Evolutionary conservation across 495 filamentous ascomycete genomes (phyloP).

Genomic region (Xylaria nigripes): DNA sequence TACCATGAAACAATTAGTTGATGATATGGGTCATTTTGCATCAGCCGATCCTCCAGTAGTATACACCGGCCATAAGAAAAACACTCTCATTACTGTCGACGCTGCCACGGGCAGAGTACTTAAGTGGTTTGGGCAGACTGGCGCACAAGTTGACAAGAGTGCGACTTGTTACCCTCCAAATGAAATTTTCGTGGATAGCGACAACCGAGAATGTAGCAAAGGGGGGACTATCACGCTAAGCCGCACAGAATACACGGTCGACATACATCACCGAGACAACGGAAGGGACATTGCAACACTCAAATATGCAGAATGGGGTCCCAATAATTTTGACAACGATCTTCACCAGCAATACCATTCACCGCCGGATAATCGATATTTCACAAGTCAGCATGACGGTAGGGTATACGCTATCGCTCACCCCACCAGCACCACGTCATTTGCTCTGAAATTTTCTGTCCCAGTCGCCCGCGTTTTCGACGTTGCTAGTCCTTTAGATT

Average conservation of each 20-base stretch:
- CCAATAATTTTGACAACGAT: slow-evolving; percentile 86
- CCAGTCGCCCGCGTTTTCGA: slow-evolving; percentile 91
- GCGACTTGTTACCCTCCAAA: slow-evolving; percentile 52
- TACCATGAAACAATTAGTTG: slow-evolving; percentile 75
- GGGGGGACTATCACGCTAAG: slow-evolving; percentile 69
- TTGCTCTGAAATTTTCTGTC: slow-evolving; percentile 60
- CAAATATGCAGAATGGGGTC: slow-evolving; percentile 90
- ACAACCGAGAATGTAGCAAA: slow-evolving; percentile 63
- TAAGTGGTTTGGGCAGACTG: slow-evolving; percentile 41
- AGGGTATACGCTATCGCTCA: slow-evolving; percentile 54
- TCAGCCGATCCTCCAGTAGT: slow-evolving; percentile 63
- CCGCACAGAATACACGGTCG: slow-evolving; percentile 79
- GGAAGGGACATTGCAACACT: slow-evolving; percentile 77
- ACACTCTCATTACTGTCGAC: slow-evolving; percentile 77
- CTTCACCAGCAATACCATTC: slow-evolving; percentile 69
- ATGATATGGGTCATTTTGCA: slow-evolving; percentile 64
- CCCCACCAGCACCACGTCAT: slow-evolving; percentile 23
- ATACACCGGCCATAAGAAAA: slow-evolving; percentile 88
- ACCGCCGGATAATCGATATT: slow-evolving; percentile 80
- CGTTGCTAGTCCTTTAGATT: slow-evolving; percentile 61
- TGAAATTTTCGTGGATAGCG: slow-evolving; percentile 45
- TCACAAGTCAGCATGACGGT: slow-evolving; percentile 84
- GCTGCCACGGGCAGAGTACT: slow-evolving; percentile 69
- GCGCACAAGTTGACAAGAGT: slow-evolving; percentile 38
- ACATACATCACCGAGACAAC: slow-evolving; percentile 67